These are phyloP conservation scores for Aspergillus ibericus DNA, from an alignment of 2,329 filamentous ascomycete genomes.

Conservation along the genomic window DNA sequence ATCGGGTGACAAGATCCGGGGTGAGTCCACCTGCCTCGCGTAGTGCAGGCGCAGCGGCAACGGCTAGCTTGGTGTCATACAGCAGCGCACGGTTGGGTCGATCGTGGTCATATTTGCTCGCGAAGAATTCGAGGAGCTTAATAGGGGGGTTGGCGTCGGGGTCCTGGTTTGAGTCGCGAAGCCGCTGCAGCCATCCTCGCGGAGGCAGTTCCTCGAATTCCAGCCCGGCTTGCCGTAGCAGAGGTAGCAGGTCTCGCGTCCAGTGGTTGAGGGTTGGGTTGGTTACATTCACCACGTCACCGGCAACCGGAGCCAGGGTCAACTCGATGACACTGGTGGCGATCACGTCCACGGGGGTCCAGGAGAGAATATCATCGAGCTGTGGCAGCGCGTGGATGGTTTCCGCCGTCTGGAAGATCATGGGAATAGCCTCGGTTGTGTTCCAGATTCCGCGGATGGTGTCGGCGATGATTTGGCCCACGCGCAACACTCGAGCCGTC, in stretches of 20 bases:
- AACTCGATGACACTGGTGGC: conserved; percentile 36
- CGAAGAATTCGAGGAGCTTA: conserved; percentile 56
- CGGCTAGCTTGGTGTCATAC: conserved; percentile 23
- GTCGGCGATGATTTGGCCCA: conserved; percentile 36
- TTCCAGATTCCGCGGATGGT: conserved; percentile 19
- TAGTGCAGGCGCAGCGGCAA: conserved; percentile 16
- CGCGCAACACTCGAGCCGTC: conserved; percentile 28
- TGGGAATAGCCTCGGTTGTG: conserved; percentile 44
- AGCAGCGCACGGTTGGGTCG: conserved; percentile 27
- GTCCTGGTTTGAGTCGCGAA: conserved; percentile 50
- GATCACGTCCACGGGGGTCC: conserved; percentile 48
- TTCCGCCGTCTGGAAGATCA: conserved; percentile 51
- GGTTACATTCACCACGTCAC: conserved; percentile 46
- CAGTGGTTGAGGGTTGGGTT: conserved; percentile 49
- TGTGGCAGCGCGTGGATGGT: conserved; percentile 48
- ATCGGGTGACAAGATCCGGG: conserved; percentile 8
- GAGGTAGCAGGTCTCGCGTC: conserved; percentile 52
- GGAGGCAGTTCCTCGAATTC: conserved; percentile 28
- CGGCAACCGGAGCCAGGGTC: conserved; percentile 15
- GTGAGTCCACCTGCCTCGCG: conserved; percentile 14
- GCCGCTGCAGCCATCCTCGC: conserved; percentile 31
- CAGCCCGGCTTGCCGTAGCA: conserved; percentile 49
- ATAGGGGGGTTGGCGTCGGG: conserved; percentile 51
- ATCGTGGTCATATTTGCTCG: conserved; percentile 51
- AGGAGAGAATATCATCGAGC: conserved; percentile 45